phyloP scores from a whole-genome alignment of 1,284 basidiomycete species.

The Fomitopsis pinicola region DNA sequence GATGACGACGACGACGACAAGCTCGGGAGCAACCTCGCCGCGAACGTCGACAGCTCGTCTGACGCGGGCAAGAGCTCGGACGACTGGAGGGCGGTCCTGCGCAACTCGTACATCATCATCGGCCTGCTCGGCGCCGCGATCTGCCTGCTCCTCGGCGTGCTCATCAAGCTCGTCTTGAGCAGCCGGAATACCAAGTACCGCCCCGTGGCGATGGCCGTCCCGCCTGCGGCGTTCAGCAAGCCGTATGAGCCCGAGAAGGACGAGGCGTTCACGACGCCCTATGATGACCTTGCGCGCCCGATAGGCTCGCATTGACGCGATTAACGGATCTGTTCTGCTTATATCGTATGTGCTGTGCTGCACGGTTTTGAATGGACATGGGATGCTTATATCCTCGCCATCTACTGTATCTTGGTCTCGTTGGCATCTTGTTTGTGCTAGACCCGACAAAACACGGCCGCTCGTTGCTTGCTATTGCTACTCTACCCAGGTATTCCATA shows the following conservation, averaged over 20 bases:
- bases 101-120: conserved; percentile 17
- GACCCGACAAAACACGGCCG: background rate
- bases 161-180: background rate
- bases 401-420: background rate
- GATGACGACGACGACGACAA: background rate
- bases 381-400: background rate
- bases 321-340: background rate
- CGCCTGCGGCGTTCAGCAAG: background rate
- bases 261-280: conserved; percentile 7
- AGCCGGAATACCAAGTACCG: conserved; percentile 3
- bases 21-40: conserved; percentile 1
- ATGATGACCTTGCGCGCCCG: conserved; percentile 6
- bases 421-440: background rate
- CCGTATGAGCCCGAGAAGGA: conserved; percentile 5
- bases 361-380: no score
- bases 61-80: background rate
- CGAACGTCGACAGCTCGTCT: background rate
- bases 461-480: background rate
- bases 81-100: conserved; percentile 10
- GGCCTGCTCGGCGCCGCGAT: conserved; percentile 11
- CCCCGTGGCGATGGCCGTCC: background rate
- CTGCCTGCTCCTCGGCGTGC: conserved; percentile 11
- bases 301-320: background rate
- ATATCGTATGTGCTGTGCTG: no score
- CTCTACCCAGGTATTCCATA: background rate